Evolutionary conservation across 306 rosid genomes (phyloP), one percentile per base, ranked within the genome.

Genomic region (Cicer pinnatifidum): DNA sequence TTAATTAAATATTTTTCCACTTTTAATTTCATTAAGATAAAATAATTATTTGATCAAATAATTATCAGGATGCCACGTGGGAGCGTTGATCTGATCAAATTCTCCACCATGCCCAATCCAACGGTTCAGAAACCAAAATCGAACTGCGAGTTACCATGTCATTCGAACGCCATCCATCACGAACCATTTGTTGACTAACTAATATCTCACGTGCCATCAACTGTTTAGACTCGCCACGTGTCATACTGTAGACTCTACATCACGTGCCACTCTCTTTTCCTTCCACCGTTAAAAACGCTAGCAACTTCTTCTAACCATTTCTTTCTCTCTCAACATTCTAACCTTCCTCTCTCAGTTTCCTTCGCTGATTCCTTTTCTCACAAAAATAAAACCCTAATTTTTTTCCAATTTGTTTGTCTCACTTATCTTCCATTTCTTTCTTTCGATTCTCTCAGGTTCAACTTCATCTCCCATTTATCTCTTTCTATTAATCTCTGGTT

Each of bases 201-300:
- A 51, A 2, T 3, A 1, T 23, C 11, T 51, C 75, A 71, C 81
- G 83, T 83, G 82, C 61, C 33, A 72, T 40, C 11, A 6, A 68
- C 70, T 68, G 65, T 68, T 1, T 7, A 4, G 11, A 50, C 6
- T 19, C 33, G 69, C 76, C 89, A 81, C 83, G 73, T 82, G 85
- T 67, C 51, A 37, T 19, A 12, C 13, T 11, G 39, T 70, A 46
- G 12, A 50, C 41, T 73, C 76, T 78, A 71, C 40, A 82, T 80
- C 88, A 87, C 72, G 80, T 65, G 80, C 73, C 51, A 12, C 79
- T 37, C 11, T 71, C 80, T 60, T 54, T 61, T 41, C 78, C 77
- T 35, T 63, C 44, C 67, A 59, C 78, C 80, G 47, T 82, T 78
- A 81, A 80, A 83, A 83, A 58, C n/a, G 80, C 46, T 70, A 67